Percentiles rank a stretch among this genome's conserved stretches.
Conservation (phyloP, 306 rosid species). For the Inga oerstediana region DNA sequence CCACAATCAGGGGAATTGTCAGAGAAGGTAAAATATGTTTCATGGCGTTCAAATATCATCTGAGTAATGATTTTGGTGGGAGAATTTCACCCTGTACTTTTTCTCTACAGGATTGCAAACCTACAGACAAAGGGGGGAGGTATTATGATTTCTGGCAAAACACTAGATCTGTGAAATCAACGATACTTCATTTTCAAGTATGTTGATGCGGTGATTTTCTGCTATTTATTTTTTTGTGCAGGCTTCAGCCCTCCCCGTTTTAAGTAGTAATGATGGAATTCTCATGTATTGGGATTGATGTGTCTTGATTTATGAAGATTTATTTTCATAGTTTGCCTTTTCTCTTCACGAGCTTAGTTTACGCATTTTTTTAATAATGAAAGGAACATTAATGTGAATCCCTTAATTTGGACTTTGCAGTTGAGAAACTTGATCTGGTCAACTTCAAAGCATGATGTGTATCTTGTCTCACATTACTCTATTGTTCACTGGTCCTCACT, state of each 20-base stretch:
- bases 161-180: slow-evolving; percentile 83
- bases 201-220: background rate
- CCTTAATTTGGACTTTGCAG: slow-evolving; percentile 45
- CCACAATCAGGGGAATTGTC: slow-evolving; percentile 72
- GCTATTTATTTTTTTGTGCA: background rate
- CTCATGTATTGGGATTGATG: background rate
- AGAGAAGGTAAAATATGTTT: slow-evolving; percentile 55
- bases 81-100: background rate
- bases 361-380: background rate
- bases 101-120: slow-evolving; percentile 58
- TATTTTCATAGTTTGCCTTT: background rate
- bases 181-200: slow-evolving; percentile 86
- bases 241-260: background rate
- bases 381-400: slow-evolving; percentile 15
- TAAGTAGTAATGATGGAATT: background rate
- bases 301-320: background rate
- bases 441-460: slow-evolving; percentile 82
- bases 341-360: background rate
- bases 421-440: slow-evolving; percentile 91
- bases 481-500: slow-evolving; percentile 77
- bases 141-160: slow-evolving; percentile 77
- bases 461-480: slow-evolving; percentile 72
- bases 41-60: background rate
- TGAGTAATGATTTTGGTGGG: slow-evolving; percentile 18
- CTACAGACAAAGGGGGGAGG: slow-evolving; percentile 57